Percentiles rank a stretch among this genome's conserved stretches.
phyloP scores from a whole-genome alignment of 495 filamentous ascomycete genomes.

The Letharia lupina region DNA sequence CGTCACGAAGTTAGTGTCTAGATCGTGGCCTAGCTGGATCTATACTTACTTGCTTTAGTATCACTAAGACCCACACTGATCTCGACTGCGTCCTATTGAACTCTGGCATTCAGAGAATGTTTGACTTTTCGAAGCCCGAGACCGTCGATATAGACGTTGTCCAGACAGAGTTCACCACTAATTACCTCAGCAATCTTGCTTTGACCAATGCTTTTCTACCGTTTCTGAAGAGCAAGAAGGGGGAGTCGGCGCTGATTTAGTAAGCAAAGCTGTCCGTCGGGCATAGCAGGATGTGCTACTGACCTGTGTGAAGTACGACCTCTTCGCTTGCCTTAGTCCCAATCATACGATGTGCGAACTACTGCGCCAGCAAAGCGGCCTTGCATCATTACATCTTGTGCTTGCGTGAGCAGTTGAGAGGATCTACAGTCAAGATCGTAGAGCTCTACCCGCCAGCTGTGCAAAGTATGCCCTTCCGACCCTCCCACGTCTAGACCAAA shows the following conservation, averaged over 20 bases:
- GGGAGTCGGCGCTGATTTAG: conserved; percentile 33
- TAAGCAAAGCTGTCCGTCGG: conserved; percentile 12
- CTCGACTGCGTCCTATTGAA: conserved; percentile 37
- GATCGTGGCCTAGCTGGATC: neutral
- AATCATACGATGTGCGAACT: conserved; percentile 33
- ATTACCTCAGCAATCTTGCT: conserved; percentile 57
- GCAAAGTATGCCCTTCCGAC: conserved; percentile 36
- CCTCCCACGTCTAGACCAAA: neutral
- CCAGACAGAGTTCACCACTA: conserved; percentile 52
- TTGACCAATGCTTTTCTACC: conserved; percentile 57
- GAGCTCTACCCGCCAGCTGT: conserved; percentile 65
- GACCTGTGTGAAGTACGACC: conserved; percentile 31
- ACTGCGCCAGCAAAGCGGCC: conserved; percentile 41
- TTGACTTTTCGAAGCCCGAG: conserved; percentile 54
- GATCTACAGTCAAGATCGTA: conserved; percentile 47
- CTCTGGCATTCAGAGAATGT: conserved; percentile 40
- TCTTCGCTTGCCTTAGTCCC: conserved; percentile 40
- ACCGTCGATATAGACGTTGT: conserved; percentile 46
- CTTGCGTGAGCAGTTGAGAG: conserved; percentile 51
- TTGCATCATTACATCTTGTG: conserved; percentile 43
- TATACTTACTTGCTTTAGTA: conserved; percentile 27
- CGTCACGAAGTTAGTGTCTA: conserved; percentile 36
- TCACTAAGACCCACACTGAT: conserved; percentile 48
- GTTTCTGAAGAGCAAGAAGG: conserved; percentile 44
- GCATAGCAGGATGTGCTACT: neutral